Evolutionary conservation across 208 protist genomes (phyloP).

Genomic region (Leishmania tarentolae): DNA sequence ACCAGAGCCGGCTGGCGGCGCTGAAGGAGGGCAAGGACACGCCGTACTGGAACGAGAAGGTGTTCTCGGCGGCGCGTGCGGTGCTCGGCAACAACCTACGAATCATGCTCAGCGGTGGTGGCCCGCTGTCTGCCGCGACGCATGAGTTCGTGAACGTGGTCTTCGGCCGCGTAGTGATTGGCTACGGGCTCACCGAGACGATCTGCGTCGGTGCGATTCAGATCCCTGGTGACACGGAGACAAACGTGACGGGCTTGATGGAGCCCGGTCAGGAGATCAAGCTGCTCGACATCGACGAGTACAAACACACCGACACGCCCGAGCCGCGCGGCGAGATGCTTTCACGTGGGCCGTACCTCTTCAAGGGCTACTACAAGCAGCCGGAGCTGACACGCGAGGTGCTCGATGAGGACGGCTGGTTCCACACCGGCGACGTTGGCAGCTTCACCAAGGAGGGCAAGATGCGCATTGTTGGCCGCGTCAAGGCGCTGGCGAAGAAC

Average conservation of each 20-base stretch:
- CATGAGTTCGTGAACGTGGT: conserved; percentile 89
- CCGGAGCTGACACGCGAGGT: conserved; percentile 84
- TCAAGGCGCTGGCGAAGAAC: conserved; percentile 94
- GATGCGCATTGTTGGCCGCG: conserved; percentile 86
- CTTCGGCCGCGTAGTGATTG: conserved; percentile 62
- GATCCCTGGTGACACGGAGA: conserved; percentile 53
- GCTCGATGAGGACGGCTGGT: conserved; percentile 89
- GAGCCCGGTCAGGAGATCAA: conserved; percentile 86
- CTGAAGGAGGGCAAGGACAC: conserved; percentile 80
- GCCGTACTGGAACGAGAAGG: conserved; percentile 82
- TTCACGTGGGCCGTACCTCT: conserved; percentile 77
- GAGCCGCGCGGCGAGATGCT: conserved; percentile 83
- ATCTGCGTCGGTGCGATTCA: conserved; percentile 76
- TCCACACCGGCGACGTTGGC: conserved; percentile 93
- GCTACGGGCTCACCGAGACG: conserved; percentile 93
- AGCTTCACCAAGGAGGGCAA: conserved; percentile 50
- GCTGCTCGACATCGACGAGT: conserved; percentile 90
- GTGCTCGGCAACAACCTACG: conserved; percentile 66
- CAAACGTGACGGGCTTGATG: conserved; percentile 65
- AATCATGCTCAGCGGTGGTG: conserved; percentile 84
- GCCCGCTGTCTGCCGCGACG: conserved; percentile 65
- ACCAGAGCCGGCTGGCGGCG: conserved; percentile 57
- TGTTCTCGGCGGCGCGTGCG: conserved; percentile 62
- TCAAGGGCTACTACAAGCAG: conserved; percentile 93
- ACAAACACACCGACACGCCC: conserved; percentile 78